These are phyloP conservation scores for Arachnopeziza araneosa DNA, from an alignment of 2,329 filamentous ascomycete species.

Conservation along the genomic window DNA sequence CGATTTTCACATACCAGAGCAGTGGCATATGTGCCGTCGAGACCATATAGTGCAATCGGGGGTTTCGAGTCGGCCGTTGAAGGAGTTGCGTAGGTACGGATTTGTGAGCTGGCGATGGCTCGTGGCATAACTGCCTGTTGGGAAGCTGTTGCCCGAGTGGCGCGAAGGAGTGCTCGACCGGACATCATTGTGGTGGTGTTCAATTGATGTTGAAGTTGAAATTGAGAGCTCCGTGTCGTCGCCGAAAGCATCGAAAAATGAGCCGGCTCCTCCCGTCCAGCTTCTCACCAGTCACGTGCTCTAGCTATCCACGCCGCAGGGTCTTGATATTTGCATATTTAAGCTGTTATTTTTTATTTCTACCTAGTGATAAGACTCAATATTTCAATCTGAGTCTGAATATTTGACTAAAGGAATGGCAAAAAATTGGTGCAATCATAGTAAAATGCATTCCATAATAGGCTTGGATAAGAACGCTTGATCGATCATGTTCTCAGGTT, in stretches of 20 bases:
- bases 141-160: slow-evolving; percentile 25
- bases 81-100: slow-evolving; percentile 71
- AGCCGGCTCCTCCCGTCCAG: background rate
- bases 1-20: slow-evolving; percentile 71
- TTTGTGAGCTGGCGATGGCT: slow-evolving; percentile 50
- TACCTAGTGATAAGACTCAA: no score
- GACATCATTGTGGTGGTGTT: slow-evolving; percentile 29
- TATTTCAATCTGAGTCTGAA: no score
- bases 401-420: background rate
- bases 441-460: background rate
- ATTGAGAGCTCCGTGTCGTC: background rate
- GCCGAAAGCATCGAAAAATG: background rate
- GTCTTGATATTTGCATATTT: no score
- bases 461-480: background rate
- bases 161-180: slow-evolving; percentile 28
- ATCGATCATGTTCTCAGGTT: background rate
- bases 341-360: no score
- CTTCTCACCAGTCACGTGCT: background rate
- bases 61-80: slow-evolving; percentile 63
- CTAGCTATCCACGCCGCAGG: no score
- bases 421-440: background rate
- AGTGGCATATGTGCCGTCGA: slow-evolving; percentile 97
- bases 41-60: slow-evolving; percentile 85
- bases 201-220: background rate
- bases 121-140: slow-evolving; percentile 26